Conservation (phyloP, 192 early-diverging fungal genomes). For the Backusella macrospora region DNA sequence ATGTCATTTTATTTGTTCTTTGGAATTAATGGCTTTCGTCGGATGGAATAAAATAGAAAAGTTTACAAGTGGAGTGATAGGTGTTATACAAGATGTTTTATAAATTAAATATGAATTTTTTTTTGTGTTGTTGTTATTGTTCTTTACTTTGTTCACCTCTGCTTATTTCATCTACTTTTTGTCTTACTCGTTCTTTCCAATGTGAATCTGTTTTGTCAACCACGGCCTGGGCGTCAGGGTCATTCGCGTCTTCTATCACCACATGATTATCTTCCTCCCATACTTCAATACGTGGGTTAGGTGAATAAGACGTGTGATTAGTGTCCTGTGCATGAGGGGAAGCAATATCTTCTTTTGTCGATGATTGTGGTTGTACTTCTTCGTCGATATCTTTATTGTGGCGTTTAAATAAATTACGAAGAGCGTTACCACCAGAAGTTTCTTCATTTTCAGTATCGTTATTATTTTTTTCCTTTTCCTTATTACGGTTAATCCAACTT, state of each 20-base stretch:
- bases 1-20: too few species aligned
- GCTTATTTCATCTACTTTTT: conserved; percentile 27
- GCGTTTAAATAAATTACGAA: conserved; percentile 7
- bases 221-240: neutral
- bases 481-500: conserved; percentile 19
- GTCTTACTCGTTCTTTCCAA: conserved; percentile 13
- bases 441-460: neutral
- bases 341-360: neutral
- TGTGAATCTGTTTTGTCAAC: conserved; percentile 28
- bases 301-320: neutral
- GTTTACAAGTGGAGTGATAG: neutral
- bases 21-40: too few species aligned
- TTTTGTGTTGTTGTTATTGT: neutral
- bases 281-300: conserved; percentile 21
- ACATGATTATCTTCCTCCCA: conserved; percentile 33
- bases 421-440: neutral
- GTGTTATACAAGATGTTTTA: neutral
- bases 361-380: neutral
- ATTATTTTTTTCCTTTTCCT: neutral
- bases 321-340: neutral
- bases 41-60: neutral
- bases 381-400: conserved; percentile 1
- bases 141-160: neutral
- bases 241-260: conserved; percentile 23
- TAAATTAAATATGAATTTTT: neutral